A percentile compares a stretch with the other conserved stretches of the same genome.
phyloP scores from a whole-genome alignment of 768 basidiomycete species.

The Tephrocybe sp. region DNA sequence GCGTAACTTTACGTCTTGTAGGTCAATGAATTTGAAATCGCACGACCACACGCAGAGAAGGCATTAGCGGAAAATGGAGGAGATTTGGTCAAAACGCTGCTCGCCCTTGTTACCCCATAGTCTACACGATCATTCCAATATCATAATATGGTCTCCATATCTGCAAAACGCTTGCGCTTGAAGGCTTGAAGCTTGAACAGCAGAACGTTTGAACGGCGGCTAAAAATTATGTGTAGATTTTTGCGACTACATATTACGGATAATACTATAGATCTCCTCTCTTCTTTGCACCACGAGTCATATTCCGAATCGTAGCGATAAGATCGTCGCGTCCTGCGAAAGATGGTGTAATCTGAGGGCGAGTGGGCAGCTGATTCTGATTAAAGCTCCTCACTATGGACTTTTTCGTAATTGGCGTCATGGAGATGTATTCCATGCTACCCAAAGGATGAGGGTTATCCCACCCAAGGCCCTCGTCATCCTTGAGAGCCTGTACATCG shows the following conservation, averaged over 20 bases:
- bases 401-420: neutral
- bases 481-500: conserved; percentile 26
- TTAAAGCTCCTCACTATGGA: neutral
- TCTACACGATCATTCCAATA: neutral
- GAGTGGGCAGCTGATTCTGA: no score
- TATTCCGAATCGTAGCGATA: no score
- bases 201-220: no score
- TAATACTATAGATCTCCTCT: no score
- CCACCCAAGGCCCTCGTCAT: conserved; percentile 22
- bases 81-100: conserved; percentile 50
- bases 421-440: conserved; percentile 42
- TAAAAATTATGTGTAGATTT: no score
- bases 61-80: conserved; percentile 50
- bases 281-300: no score
- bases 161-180: no score
- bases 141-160: neutral
- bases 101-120: conserved; percentile 32
- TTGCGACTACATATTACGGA: no score
- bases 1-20: conserved; percentile 18
- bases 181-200: no score
- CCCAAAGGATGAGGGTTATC: conserved; percentile 50
- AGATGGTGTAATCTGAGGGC: no score
- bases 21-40: conserved; percentile 66
- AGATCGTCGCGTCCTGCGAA: no score
- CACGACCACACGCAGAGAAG: conserved; percentile 57